Base-by-base conservation (phyloP, 306 rosid species). In the Cucumis hystrix region DNA sequence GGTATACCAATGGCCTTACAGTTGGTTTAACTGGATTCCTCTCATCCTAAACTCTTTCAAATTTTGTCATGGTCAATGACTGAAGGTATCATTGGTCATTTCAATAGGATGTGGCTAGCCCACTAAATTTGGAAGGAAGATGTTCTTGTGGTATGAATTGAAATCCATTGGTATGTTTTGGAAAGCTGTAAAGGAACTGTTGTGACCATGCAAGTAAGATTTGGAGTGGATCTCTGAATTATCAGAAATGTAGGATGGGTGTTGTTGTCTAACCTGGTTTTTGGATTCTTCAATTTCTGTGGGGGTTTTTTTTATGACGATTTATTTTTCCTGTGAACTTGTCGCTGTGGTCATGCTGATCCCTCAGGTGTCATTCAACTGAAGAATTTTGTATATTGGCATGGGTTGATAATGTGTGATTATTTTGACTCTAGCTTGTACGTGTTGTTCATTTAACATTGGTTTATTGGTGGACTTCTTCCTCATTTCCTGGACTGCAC, bases 381-480 rank as follows among this genome's bases (percentile, higher is more conserved):
- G 80, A 57, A 62, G 79, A 63, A 68, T 45, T 62, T 43, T 74
- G 74, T 69, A 58, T 35, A 65, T 61, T 52, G 37, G 43, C 39
- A 23, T 49, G 35, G 78, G 77, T 71, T 61, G 72, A 49, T 74
- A 33, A 41, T 69, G 30, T 64, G 57, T 60, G 84, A 59, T 73
- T 51, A 28, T 28, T 49, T 72, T 55, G 28, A 45, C 30, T 21
- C 58, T 69, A 43, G 58, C 58, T 10, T 74, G 70, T 76, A 55
- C 75, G 39, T 79, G 79, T 78, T 80, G 51, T 62, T 74, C 40
- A 67, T 87, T 78, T 73, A 57, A 72, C 82, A 23, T 82, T 81
- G 74, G 77, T 81, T 65, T 68, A 14, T 75, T 39, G 82, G 78
- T 78, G 67, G 78, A 63, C 76, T 60, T 71, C 83, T 76, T 71